Evolutionary conservation across 2,329 filamentous ascomycete species (phyloP), one percentile per base, ranked within the genome.

Genomic region (Hymenoscyphus fructigenus): DNA sequence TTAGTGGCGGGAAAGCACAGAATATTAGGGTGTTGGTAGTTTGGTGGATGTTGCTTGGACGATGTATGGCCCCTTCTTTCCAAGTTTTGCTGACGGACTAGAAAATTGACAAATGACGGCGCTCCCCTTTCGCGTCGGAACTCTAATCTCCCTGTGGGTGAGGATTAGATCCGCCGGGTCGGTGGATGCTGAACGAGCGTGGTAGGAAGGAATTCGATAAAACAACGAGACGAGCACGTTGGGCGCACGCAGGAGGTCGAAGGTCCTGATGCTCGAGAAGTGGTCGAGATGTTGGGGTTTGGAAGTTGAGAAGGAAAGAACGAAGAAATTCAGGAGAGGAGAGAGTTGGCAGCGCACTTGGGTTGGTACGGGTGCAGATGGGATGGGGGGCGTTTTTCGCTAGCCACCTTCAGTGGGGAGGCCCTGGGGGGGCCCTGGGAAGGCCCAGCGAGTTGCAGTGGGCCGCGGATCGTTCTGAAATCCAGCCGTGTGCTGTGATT

Each of bases 1-100:
- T 63, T 26, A 32, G 59, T 34, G 59, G 29, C 32, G 59, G 55
- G 36, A 47, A 59, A 64, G 57, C 34, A 61, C 47, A 26, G 47
- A 53, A 26, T 53, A 53, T 53, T 53, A 60, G 44, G 58, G 55
- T 60, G 63, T 28, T 60, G 32, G n/a, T 20, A 34, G 5, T 50
- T 60, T 57, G 53, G 60, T 62, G 26, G 62, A 64, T 67, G 70
- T 72, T 72, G 71, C 67, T 70, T 67, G 68, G 71, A 64, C 68
- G 64, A 73, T 71, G 57, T 44, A 14, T 47, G 47, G 61, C 64
- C 64, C 62, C 64, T 69, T 68, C 67, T 67, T 65, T 57, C 28
- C 55, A 10, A n/a, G 55, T 34, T 57, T 34, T 57, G 55, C 47
- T 53, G 47, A 53, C 47, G 3, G 47, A 23, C n/a, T 26, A 26